Percentiles rank a stretch among this genome's conserved stretches.
phyloP scores from a whole-genome alignment of 305 asterid species.

The Fraxinus greggii region DNA sequence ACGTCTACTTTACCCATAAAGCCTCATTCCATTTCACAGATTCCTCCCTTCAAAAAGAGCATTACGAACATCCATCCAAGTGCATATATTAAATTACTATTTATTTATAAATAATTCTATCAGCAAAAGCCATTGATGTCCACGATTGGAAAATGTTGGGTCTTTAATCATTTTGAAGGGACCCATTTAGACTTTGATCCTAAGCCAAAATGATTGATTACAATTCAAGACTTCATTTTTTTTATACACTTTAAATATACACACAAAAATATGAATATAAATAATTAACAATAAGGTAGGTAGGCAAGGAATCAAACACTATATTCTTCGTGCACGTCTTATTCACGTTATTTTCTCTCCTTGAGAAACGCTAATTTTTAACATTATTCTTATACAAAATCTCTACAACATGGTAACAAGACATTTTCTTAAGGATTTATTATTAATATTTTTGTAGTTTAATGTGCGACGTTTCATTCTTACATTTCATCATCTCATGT shows the following conservation, averaged over 20 bases:
- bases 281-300: not conserved
- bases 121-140: not conserved
- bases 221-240: not conserved
- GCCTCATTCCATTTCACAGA: not conserved
- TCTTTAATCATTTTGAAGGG: not conserved
- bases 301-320: not conserved
- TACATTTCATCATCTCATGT: not conserved
- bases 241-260: not conserved
- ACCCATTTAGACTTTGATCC: not conserved
- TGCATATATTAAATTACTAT: not conserved
- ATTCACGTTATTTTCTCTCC: not conserved
- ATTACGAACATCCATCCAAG: not conserved
- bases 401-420: not conserved
- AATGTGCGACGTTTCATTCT: not conserved
- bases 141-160: not conserved
- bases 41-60: not conserved
- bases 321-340: not conserved
- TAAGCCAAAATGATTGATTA: not conserved
- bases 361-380: not conserved
- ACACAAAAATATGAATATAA: not conserved
- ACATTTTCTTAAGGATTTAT: not conserved
- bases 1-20: not conserved
- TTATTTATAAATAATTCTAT: not conserved
- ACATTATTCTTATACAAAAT: not conserved
- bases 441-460: not conserved